A percentile compares a stretch with the other conserved stretches of the same genome.
These are phyloP conservation scores for Quambalaria eucalypti DNA, from an alignment of 1,284 basidiomycete species.

Conservation along the genomic window DNA sequence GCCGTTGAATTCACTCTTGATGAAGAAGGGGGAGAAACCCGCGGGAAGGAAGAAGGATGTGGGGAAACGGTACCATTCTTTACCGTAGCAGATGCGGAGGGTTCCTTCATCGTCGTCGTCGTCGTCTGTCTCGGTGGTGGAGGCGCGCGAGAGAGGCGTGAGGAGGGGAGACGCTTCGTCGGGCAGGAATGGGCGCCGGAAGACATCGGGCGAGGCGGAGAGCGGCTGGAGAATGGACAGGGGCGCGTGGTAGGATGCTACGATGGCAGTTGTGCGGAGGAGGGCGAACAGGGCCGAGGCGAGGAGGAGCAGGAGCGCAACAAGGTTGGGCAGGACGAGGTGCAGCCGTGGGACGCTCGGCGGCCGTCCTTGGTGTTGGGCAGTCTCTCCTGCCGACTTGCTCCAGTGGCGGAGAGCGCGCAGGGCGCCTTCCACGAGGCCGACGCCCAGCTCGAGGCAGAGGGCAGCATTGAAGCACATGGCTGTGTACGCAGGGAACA, in stretches of 20 bases:
- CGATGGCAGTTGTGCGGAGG: slow-evolving; percentile 69
- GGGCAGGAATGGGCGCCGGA: too few species aligned
- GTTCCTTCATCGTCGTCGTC: slow-evolving; percentile 12
- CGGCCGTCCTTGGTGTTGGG: not conserved
- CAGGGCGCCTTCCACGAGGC: slow-evolving; percentile 15
- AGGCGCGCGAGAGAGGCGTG: slow-evolving; percentile 14
- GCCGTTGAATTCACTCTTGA: slow-evolving; percentile 81
- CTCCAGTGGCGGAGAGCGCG: slow-evolving; percentile 62
- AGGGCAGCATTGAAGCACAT: slow-evolving; percentile 90
- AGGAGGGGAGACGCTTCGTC: too few species aligned
- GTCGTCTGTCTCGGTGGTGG: slow-evolving; percentile 14
- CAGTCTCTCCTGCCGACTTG: slow-evolving; percentile 55
- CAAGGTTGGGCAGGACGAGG: slow-evolving; percentile 59
- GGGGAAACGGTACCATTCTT: slow-evolving; percentile 95
- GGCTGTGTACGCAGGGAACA: slow-evolving; percentile 87
- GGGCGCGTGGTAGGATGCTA: slow-evolving; percentile 84
- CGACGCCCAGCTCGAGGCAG: slow-evolving; percentile 55
- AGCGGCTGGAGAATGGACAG: slow-evolving; percentile 65
- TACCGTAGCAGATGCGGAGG: slow-evolving; percentile 64
- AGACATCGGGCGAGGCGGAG: slow-evolving; percentile 66
- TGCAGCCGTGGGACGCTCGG: slow-evolving; percentile 16
- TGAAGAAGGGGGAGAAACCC: slow-evolving; percentile 64
- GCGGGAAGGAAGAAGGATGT: slow-evolving; percentile 79
- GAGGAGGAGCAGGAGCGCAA: slow-evolving; percentile 61
- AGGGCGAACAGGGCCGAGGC: slow-evolving; percentile 63